A percentile compares a stretch with the other conserved stretches of the same genome.
Evolutionary conservation across 495 filamentous ascomycete species (phyloP).

Genomic region (Penicillium bialowiezense): DNA sequence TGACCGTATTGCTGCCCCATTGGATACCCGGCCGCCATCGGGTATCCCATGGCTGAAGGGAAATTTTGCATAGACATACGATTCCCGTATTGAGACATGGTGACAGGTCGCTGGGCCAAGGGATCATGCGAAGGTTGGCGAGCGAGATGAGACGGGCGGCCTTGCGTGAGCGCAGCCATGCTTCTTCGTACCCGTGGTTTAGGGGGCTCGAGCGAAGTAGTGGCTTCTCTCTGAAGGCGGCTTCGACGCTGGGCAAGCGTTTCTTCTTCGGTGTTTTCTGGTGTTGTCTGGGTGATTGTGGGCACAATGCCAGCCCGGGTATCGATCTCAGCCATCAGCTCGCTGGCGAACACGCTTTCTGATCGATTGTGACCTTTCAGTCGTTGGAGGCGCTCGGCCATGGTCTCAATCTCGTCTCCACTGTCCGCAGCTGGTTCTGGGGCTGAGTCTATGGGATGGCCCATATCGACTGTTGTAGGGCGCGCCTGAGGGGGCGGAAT

Average conservation of each 20-base stretch:
- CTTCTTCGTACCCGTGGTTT: slow-evolving; percentile 48
- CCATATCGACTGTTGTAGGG: slow-evolving; percentile 37
- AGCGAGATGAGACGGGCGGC: slow-evolving; percentile 46
- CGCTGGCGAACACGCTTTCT: slow-evolving; percentile 73
- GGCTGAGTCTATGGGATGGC: slow-evolving; percentile 11
- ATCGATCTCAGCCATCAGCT: slow-evolving; percentile 72
- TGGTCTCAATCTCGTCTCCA: slow-evolving; percentile 73
- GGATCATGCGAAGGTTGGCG: slow-evolving; percentile 30
- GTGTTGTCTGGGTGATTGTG: slow-evolving; percentile 6
- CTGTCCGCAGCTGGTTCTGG: slow-evolving; percentile 25
- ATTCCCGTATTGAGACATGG: slow-evolving; percentile 17
- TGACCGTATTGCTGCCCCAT: slow-evolving; percentile 26
- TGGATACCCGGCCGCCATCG: slow-evolving; percentile 15
- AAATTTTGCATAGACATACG: slow-evolving; percentile 36
- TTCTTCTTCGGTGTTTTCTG: slow-evolving; percentile 59
- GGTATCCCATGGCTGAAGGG: slow-evolving; percentile 21
- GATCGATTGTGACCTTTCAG: slow-evolving; percentile 59
- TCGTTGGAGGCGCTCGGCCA: slow-evolving; percentile 70
- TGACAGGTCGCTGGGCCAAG: slow-evolving; percentile 7
- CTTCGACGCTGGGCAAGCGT: slow-evolving; percentile 83
- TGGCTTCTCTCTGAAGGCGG: slow-evolving; percentile 71
- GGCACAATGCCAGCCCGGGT: slow-evolving; percentile 36
- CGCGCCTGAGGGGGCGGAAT: slow-evolving; percentile 29
- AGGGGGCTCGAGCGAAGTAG: slow-evolving; percentile 32
- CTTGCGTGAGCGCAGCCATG: slow-evolving; percentile 67